Evolutionary conservation across 371 early-diverging fungal genomes (phyloP), one percentile per base, ranked within the genome.

Genomic region (Actinomortierella wolfii): DNA sequence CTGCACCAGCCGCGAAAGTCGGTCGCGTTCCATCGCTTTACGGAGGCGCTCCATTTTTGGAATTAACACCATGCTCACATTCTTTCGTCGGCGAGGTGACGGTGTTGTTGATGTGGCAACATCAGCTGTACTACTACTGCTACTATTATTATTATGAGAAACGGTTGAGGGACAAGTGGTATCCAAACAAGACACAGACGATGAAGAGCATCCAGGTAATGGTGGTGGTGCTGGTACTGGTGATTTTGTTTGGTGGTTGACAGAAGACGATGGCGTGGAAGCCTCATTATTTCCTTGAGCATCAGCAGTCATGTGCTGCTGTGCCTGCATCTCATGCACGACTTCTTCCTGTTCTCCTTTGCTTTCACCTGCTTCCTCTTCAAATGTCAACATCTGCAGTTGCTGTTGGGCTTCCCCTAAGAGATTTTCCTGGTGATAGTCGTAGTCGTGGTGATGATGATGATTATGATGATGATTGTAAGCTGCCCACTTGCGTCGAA

Each of bases 1-100:
- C 29, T 67, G 67, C n/a, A 67, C 56, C 0, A 67, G 51, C 8
- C 67, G 67, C 0, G 67, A 67, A 39, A 67, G 67, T 6, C 67
- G 67, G 20, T 67, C 67, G 17, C 61, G 57, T 29, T 61, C 61
- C 61, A 67, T 67, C 40, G 67, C 61, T n/a, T 49, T 56, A 6
- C 67, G 61, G 13, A 67, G 44, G 20, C 52, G 57, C 29, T 53
- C 58, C 15, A 67, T 61, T 47, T 61, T 67, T 11, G 67, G 67
- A 23, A 67, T 54, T 0, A 67, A 41, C 28, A 40, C 57, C 54
- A 61, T 61, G 45, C 67, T 67, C 43, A 67, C 61, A 6, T 56
- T 56, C 26, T 61, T 61, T 24, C 51, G 50, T 39, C 61, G 67
- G 25, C 67, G 67, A 1, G 54, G 55, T 44, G 56, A 15, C 8